These are phyloP conservation scores for Verticillium longisporum DNA, from an alignment of 2,329 filamentous ascomycete species.

Conservation along the genomic window DNA sequence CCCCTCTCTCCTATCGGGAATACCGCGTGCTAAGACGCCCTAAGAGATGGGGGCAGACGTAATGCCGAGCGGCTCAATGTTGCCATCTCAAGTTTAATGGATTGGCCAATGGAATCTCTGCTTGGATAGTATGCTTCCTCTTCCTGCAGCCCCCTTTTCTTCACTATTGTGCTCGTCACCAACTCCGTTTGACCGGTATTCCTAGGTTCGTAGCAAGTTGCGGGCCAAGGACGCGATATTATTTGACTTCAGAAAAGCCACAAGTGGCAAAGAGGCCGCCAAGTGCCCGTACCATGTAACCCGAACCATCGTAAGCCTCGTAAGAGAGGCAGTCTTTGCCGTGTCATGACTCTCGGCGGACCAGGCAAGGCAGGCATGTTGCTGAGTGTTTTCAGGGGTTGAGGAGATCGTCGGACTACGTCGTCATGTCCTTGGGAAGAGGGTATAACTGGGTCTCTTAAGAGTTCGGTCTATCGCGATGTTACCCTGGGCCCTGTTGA, in stretches of 20 bases:
- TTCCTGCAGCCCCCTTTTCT: background rate
- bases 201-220: background rate
- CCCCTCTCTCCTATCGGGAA: background rate
- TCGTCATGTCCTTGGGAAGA: conserved; percentile 4
- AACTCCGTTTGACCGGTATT: background rate
- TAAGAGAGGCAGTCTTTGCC: background rate
- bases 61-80: background rate
- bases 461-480: conserved; percentile 6
- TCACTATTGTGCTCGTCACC: background rate
- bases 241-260: background rate
- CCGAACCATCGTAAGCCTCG: background rate
- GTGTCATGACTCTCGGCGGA: background rate
- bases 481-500: conserved; percentile 1
- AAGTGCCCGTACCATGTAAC: background rate
- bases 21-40: background rate
- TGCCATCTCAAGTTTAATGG: background rate
- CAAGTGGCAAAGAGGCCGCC: conserved; percentile 1
- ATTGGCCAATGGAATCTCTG: background rate
- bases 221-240: background rate
- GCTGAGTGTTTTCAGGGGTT: background rate
- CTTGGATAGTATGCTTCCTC: background rate
- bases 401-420: background rate
- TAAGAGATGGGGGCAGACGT: background rate
- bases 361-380: background rate
- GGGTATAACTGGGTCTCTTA: conserved; percentile 5